Evolutionary conservation across 116 monocot genomes (phyloP).

Genomic region (Iris pallida): DNA sequence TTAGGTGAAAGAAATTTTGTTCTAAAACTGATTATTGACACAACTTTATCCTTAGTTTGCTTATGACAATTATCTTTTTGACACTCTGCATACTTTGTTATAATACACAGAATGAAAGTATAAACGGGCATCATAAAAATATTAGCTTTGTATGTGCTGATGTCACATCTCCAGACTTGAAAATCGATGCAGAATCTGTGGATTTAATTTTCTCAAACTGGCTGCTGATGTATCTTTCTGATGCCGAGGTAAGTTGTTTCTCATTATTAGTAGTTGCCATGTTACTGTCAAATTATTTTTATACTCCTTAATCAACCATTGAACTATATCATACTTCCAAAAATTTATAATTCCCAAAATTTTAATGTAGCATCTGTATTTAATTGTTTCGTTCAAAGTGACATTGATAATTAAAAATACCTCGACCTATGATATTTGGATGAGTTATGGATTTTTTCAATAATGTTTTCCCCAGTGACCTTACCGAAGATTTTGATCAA

Average conservation of each 20-base stretch:
- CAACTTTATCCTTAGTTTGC: neutral
- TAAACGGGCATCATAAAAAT: constrained; percentile 82
- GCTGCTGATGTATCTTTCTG: constrained; percentile 98
- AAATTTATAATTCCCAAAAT: too few species aligned
- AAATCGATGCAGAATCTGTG: constrained; percentile 63
- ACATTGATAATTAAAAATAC: too few species aligned
- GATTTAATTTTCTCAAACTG: constrained; percentile 99
- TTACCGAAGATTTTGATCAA: too few species aligned
- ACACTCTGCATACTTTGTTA: neutral
- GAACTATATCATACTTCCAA: too few species aligned
- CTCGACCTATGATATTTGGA: too few species aligned
- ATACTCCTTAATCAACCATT: too few species aligned
- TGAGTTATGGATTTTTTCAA: too few species aligned
- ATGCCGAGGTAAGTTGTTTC: constrained; percentile 68
- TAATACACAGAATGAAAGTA: constrained; percentile 61
- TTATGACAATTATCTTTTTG: neutral
- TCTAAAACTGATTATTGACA: neutral
- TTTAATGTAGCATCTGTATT: too few species aligned
- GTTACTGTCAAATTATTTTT: too few species aligned
- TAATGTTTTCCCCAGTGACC: too few species aligned
- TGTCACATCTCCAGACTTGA: constrained; percentile 78
- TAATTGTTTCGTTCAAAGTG: too few species aligned
- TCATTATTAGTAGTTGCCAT: neutral
- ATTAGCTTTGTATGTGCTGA: constrained; percentile 85
- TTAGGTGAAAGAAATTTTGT: neutral